A percentile compares a stretch with the other conserved stretches of the same genome.
These are phyloP conservation scores for Teratosphaeria viscida DNA, from an alignment of 2,329 filamentous ascomycete species.

Conservation along the genomic window DNA sequence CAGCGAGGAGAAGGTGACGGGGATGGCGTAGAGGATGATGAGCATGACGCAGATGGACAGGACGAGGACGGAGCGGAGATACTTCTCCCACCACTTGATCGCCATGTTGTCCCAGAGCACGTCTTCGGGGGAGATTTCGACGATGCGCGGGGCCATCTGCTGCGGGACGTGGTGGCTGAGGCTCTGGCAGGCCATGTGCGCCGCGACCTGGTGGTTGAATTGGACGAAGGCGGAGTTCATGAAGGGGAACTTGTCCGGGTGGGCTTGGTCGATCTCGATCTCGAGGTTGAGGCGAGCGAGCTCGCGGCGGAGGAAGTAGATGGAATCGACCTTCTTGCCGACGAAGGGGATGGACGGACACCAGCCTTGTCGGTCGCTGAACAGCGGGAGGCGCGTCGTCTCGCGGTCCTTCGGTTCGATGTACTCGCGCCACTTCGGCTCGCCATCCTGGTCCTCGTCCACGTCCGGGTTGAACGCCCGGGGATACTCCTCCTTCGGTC, in stretches of 20 bases:
- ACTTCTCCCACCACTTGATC: conserved; percentile 86
- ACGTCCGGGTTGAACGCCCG: conserved; percentile 52
- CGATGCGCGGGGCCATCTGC: conserved; percentile 81
- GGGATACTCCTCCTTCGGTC: conserved; percentile 42
- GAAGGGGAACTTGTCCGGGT: conserved; percentile 74
- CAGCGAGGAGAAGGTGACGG: conserved; percentile 77
- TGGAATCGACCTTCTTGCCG: conserved; percentile 87
- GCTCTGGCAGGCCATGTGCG: conserved; percentile 95
- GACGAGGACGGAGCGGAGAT: conserved; percentile 59
- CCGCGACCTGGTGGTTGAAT: conserved; percentile 94
- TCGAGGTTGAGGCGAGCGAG: conserved; percentile 80
- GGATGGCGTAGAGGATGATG: conserved; percentile 81
- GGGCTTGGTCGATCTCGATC: conserved; percentile 79
- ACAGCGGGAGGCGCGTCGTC: conserved; percentile 64
- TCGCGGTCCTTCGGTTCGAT: conserved; percentile 72
- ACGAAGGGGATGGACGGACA: conserved; percentile 68
- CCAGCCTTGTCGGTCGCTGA: conserved; percentile 46
- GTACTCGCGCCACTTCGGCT: conserved; percentile 72
- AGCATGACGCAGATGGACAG: conserved; percentile 58
- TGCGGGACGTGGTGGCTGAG: conserved; percentile 83
- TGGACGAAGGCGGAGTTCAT: conserved; percentile 98
- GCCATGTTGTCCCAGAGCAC: conserved; percentile 98
- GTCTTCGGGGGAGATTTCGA: conserved; percentile 89
- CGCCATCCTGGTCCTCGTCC: conserved; percentile 50
- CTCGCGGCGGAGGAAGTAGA: conserved; percentile 81